phyloP scores from a whole-genome alignment of 1,284 basidiomycete species.

The Cutaneotrichosporon sp. region DNA sequence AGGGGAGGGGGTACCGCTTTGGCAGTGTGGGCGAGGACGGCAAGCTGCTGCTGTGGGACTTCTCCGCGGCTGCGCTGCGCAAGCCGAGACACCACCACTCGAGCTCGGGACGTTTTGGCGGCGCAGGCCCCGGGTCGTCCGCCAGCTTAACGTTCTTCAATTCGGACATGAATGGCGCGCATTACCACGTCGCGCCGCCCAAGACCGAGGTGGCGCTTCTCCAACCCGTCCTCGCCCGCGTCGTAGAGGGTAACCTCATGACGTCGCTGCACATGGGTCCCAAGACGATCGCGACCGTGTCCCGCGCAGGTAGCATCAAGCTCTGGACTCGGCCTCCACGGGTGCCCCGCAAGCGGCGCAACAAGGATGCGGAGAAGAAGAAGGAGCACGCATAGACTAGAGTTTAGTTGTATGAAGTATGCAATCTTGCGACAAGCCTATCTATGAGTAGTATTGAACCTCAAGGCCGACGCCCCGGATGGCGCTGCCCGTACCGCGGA shows the following conservation, averaged over 20 bases:
- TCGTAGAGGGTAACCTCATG: constrained; percentile 68
- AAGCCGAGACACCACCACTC: constrained; percentile 44
- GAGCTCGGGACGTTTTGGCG: constrained; percentile 31
- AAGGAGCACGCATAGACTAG: constrained; percentile 4
- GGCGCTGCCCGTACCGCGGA: constrained; percentile 66
- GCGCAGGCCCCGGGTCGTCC: constrained; percentile 20
- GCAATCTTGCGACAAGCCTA: not conserved
- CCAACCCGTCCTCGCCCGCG: constrained; percentile 80
- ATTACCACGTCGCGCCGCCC: constrained; percentile 79
- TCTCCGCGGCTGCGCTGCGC: constrained; percentile 57
- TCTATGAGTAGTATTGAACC: constrained; percentile 70
- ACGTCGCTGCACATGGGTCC: constrained; percentile 66
- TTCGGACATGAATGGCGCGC: constrained; percentile 51
- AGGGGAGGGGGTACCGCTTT: constrained; percentile 82
- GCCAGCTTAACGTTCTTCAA: constrained; percentile 56
- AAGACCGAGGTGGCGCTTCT: constrained; percentile 82
- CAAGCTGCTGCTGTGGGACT: constrained; percentile 91
- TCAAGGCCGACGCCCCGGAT: constrained; percentile 84
- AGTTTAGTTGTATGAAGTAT: not conserved
- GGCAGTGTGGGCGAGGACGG: constrained; percentile 92
- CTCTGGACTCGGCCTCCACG: constrained; percentile 69
- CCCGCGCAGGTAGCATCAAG: constrained; percentile 66
- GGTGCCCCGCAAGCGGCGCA: constrained; percentile 9
- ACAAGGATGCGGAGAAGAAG: constrained; percentile 7
- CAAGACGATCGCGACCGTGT: constrained; percentile 67